These are phyloP conservation scores for Phylloporus sp. DNA, from an alignment of 768 basidiomycete genomes.

Conservation along the genomic window DNA sequence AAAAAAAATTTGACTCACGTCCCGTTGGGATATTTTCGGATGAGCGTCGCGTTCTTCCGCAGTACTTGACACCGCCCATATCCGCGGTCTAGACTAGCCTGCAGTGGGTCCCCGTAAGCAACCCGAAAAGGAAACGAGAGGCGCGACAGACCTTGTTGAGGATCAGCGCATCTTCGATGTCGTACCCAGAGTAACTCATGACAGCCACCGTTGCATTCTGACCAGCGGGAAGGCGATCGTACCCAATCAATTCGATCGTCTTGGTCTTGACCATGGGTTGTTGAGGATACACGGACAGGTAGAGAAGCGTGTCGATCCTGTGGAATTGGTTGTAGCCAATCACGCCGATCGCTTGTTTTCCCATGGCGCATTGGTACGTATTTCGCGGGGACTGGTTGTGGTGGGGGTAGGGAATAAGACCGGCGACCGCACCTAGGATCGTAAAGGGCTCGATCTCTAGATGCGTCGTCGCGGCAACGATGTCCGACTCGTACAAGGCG, in stretches of 20 bases:
- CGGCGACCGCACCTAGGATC: constrained; percentile 93
- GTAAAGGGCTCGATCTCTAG: constrained; percentile 99
- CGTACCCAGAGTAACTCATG: constrained; percentile 99
- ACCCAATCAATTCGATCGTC: constrained; percentile 94
- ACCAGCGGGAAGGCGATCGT: constrained; percentile 94
- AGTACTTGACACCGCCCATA: constrained; percentile 98
- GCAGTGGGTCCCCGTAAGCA: constrained; percentile 5
- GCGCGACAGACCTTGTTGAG: constrained; percentile 68
- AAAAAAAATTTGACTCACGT: constrained; percentile 81
- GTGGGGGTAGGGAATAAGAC: constrained; percentile 97
- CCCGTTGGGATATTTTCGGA: constrained; percentile 95
- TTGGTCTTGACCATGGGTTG: constrained; percentile 99
- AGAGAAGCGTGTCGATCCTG: constrained; percentile 96
- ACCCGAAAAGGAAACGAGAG: constrained; percentile 3
- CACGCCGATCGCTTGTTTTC: constrained; percentile 98
- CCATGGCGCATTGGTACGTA: constrained; percentile 99
- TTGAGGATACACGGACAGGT: constrained; percentile 95
- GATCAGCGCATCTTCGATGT: constrained; percentile 98
- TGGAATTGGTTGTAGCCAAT: constrained; percentile 98
- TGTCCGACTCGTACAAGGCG: constrained; percentile 87
- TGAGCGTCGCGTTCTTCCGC: constrained; percentile 89
- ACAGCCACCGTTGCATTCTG: constrained; percentile 98
- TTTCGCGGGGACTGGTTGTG: constrained; percentile 99
- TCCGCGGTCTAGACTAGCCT: constrained; percentile 95
- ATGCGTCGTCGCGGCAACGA: constrained; percentile 81